Evolutionary conservation across 495 filamentous ascomycete genomes (phyloP).

Genomic region (Stereocaulon alpinum): DNA sequence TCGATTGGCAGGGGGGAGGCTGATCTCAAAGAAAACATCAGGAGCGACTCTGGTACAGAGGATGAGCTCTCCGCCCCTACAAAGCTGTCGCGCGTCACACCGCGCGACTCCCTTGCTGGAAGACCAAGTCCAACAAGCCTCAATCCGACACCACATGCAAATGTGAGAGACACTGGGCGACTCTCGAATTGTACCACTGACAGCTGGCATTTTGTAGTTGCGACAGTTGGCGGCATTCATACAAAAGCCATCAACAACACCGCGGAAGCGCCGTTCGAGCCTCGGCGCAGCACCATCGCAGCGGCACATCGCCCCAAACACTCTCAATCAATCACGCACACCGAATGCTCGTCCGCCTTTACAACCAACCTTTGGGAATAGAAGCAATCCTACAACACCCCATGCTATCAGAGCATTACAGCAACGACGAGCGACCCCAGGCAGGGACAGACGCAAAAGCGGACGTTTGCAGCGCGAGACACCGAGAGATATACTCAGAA

Average conservation of each 20-base stretch:
- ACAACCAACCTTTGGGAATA: constrained; percentile 24
- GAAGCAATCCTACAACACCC: constrained; percentile 51
- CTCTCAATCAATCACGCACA: constrained; percentile 18
- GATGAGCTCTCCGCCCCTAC: constrained; percentile 14
- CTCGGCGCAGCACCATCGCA: constrained; percentile 20
- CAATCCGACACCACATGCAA: constrained; percentile 27
- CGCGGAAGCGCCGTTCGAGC: constrained; percentile 28
- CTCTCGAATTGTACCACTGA: not conserved
- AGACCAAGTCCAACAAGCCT: constrained; percentile 13
- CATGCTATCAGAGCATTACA: constrained; percentile 64
- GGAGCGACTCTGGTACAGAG: not conserved
- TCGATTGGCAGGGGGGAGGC: not conserved
- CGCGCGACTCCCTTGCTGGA: constrained; percentile 26
- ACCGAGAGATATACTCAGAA: constrained; percentile 57
- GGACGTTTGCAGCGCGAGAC: constrained; percentile 62
- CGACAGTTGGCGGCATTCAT: constrained; percentile 29
- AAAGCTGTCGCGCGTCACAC: constrained; percentile 22
- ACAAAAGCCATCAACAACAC: constrained; percentile 31
- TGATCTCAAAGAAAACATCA: not conserved
- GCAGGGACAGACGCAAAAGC: constrained; percentile 54
- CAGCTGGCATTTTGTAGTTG: constrained; percentile 19
- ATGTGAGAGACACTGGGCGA: constrained; percentile 19
- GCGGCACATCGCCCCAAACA: constrained; percentile 15
- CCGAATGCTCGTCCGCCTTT: constrained; percentile 18
- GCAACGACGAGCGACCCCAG: constrained; percentile 61